Evolutionary conservation across 257 asterid genomes (phyloP).

Genomic region (Lavandula angustifolia): DNA sequence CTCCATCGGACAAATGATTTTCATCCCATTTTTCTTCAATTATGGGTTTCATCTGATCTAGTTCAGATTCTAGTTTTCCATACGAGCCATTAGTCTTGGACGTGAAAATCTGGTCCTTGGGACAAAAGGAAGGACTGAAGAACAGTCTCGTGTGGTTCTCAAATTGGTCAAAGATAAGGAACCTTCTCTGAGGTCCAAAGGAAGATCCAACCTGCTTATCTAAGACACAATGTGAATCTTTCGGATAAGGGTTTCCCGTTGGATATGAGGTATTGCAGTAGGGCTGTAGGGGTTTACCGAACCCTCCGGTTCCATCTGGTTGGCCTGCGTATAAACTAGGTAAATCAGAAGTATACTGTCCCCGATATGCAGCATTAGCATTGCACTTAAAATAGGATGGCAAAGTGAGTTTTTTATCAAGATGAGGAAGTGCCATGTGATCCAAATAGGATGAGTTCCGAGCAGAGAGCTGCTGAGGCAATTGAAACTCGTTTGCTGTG

Average conservation of each 20-base stretch:
- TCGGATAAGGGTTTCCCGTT: constrained; percentile 25
- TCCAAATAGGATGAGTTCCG: constrained; percentile 47
- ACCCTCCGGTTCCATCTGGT: constrained; percentile 37
- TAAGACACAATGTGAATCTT: constrained; percentile 33
- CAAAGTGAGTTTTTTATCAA: constrained; percentile 39
- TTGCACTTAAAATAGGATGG: constrained; percentile 40
- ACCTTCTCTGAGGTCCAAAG: constrained; percentile 46
- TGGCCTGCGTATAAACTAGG: constrained; percentile 34
- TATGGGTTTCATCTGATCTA: constrained; percentile 32
- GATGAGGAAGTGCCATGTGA: constrained; percentile 42
- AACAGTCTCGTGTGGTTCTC: constrained; percentile 60
- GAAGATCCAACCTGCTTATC: constrained; percentile 36
- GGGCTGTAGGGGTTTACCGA: constrained; percentile 27
- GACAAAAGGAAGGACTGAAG: constrained; percentile 45
- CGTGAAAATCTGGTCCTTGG: constrained; percentile 34
- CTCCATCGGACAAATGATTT: constrained; percentile 47
- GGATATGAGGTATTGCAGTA: constrained; percentile 32
- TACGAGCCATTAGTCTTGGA: constrained; percentile 28
- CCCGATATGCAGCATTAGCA: constrained; percentile 41
- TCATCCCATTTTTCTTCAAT: constrained; percentile 46
- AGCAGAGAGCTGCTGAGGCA: constrained; percentile 51
- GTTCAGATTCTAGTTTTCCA: constrained; percentile 32
- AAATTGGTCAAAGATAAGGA: constrained; percentile 74
- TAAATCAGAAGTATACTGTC: constrained; percentile 38
- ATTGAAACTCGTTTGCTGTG: constrained; percentile 47